Conservation (phyloP, 176 grass and related monocot genomes). For the Cenchrus fungigraminus region DNA sequence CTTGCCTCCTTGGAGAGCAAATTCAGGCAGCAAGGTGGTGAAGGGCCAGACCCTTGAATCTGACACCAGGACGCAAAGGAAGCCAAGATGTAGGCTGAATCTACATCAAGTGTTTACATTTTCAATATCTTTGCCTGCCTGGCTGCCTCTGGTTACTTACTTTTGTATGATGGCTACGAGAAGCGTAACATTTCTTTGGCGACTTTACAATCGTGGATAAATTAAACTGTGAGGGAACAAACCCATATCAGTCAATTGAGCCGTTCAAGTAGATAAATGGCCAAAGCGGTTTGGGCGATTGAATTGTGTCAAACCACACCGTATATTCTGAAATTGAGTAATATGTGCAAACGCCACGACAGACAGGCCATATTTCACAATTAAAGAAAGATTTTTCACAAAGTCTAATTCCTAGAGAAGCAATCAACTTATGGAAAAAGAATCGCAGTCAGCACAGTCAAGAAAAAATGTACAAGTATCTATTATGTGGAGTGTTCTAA, state of each 20-base stretch:
- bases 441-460: background rate
- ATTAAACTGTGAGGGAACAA: conserved; percentile 27
- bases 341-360: background rate
- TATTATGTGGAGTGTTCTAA: background rate
- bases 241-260: too few relatives aligned
- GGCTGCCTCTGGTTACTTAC: background rate
- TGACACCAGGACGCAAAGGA: conserved; percentile 51
- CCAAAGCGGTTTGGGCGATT: too few relatives aligned
- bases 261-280: too few relatives aligned
- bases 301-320: too few relatives aligned
- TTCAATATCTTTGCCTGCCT: conserved; percentile 8
- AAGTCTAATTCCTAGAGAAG: background rate
- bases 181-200: conserved; percentile 20
- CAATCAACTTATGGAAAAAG: background rate
- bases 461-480: background rate
- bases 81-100: conserved; percentile 58
- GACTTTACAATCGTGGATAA: background rate
- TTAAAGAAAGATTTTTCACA: background rate
- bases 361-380: background rate
- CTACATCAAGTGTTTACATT: conserved; percentile 20
- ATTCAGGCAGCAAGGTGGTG: too few relatives aligned
- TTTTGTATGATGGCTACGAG: conserved; percentile 10
- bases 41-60: too few relatives aligned
- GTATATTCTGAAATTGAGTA: too few relatives aligned
- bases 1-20: too few relatives aligned